These are phyloP conservation scores for Aspergillus biplanus DNA, from an alignment of 495 filamentous ascomycete genomes.

Conservation along the genomic window DNA sequence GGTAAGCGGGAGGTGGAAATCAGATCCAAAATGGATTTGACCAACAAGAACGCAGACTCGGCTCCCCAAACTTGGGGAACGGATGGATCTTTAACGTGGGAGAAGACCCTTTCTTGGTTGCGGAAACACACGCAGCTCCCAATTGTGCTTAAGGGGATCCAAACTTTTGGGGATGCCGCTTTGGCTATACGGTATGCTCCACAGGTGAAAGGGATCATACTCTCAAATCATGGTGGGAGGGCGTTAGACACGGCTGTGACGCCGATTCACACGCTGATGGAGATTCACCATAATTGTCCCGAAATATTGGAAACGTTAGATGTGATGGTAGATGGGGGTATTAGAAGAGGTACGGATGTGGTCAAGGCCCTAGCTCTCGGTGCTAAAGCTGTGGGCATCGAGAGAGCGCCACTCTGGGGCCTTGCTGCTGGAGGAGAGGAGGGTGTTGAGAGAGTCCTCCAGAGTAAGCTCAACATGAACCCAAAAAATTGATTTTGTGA, in stretches of 20 bases:
- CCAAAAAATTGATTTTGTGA: neutral
- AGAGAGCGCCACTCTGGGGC: constrained; percentile 12
- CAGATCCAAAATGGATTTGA: constrained; percentile 42
- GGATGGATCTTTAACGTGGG: constrained; percentile 80
- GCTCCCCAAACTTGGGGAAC: constrained; percentile 57
- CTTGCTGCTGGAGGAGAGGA: constrained; percentile 3
- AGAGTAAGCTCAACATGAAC: neutral
- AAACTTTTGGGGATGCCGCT: constrained; percentile 90
- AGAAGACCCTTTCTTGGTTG: constrained; percentile 76
- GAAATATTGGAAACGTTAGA: constrained; percentile 80
- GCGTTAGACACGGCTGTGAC: constrained; percentile 88
- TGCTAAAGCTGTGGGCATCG: constrained; percentile 13
- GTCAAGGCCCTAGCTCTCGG: constrained; percentile 82
- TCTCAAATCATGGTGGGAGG: constrained; percentile 91
- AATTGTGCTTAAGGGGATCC: constrained; percentile 87
- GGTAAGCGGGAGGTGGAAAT: constrained; percentile 85
- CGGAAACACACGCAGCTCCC: constrained; percentile 74
- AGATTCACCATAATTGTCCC: constrained; percentile 87
- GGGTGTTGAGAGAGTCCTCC: constrained; percentile 3
- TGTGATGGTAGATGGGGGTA: constrained; percentile 86
- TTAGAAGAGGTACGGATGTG: constrained; percentile 84
- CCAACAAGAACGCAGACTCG: constrained; percentile 42
- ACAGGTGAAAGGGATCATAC: constrained; percentile 75
- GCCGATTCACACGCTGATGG: constrained; percentile 80
- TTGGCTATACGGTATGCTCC: constrained; percentile 66